A percentile compares a stretch with the other conserved stretches of the same genome.
Conservation (phyloP, 768 basidiomycete genomes). For the Lepiota brunneoincarnata region DNA sequence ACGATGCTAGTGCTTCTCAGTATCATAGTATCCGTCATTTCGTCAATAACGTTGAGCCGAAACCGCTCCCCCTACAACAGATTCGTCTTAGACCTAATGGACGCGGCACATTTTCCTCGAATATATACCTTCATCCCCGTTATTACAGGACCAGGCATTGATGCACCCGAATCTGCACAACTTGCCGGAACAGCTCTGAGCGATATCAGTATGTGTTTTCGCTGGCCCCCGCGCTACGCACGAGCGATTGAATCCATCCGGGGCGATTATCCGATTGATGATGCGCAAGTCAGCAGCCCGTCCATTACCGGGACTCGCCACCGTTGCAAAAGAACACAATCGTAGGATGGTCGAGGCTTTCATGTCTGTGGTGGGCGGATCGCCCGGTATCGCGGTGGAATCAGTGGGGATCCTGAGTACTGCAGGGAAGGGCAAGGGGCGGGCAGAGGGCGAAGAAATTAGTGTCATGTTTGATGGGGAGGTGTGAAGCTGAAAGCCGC, state of each 20-base stretch:
- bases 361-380: conserved; percentile 35
- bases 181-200: conserved; percentile 32
- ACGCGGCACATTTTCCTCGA: too few species aligned
- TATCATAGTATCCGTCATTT: conserved; percentile 48
- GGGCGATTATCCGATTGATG: conserved; percentile 41
- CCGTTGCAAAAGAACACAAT: background rate
- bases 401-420: conserved; percentile 15
- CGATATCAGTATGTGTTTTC: background rate
- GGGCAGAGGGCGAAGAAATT: conserved; percentile 45
- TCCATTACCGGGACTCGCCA: conserved; percentile 22
- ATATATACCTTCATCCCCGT: conserved; percentile 28
- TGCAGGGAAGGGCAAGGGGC: conserved; percentile 26
- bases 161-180: conserved; percentile 9
- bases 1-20: conserved; percentile 49
- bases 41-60: conserved; percentile 44
- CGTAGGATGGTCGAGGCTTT: background rate
- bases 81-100: too few species aligned
- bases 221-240: conserved; percentile 18
- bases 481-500: conserved; percentile 62
- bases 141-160: conserved; percentile 30
- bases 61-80: conserved; percentile 38
- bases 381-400: conserved; percentile 27
- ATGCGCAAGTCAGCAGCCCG: conserved; percentile 33
- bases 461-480: conserved; percentile 80
- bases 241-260: conserved; percentile 46